Evolutionary conservation across 768 basidiomycete genomes (phyloP).

Genomic region (Mycena albidolilacea): DNA sequence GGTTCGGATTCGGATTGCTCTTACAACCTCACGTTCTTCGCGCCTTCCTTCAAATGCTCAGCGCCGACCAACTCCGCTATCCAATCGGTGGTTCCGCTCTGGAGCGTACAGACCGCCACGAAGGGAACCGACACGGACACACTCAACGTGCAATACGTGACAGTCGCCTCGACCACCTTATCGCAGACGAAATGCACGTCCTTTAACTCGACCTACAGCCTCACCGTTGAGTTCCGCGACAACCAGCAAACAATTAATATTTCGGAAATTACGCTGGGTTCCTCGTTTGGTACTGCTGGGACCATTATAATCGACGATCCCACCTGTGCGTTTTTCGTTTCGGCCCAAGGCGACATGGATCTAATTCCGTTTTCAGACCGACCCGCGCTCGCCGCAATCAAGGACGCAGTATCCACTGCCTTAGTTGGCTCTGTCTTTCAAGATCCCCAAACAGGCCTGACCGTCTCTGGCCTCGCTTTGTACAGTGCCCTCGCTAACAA

Average conservation of each 20-base stretch:
- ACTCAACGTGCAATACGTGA: constrained; percentile 18
- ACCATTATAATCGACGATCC: constrained; percentile 17
- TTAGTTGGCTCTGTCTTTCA: constrained; percentile 2
- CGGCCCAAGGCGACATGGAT: not conserved
- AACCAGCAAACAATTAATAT: constrained; percentile 13
- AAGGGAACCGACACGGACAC: constrained; percentile 10
- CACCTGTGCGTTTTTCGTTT: constrained; percentile 14
- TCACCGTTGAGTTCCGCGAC: constrained; percentile 10
- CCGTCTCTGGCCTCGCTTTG: constrained; percentile 3
- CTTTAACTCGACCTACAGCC: constrained; percentile 18
- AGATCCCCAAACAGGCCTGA: not conserved
- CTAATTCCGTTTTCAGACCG: not conserved
- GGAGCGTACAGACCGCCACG: not conserved
- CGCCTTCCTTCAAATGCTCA: constrained; percentile 17
- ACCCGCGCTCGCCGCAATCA: constrained; percentile 22
- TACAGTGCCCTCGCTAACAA: constrained; percentile 23
- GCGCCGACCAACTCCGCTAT: constrained; percentile 2
- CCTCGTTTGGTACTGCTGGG: constrained; percentile 11
- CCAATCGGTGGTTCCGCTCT: not conserved
- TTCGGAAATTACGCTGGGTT: not conserved
- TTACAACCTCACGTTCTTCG: constrained; percentile 27
- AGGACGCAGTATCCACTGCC: constrained; percentile 17
- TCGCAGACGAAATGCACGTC: constrained; percentile 26
- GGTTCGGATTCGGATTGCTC: constrained; percentile 14
- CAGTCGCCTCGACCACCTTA: not conserved